Evolutionary conservation across 257 asterid species (phyloP).

Genomic region (Solanum clarkiae): DNA sequence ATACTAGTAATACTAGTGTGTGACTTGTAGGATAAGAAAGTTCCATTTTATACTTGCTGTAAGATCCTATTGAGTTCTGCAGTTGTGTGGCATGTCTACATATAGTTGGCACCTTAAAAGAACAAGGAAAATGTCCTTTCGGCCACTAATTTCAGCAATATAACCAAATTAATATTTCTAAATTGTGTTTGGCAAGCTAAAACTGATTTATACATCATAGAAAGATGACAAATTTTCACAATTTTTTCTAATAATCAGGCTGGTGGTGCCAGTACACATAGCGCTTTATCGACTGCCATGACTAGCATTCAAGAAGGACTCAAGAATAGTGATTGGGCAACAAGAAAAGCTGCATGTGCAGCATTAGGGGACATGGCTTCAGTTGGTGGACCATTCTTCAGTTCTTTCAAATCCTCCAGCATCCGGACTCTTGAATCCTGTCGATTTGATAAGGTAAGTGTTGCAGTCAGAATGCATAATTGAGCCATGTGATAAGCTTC

Average conservation of each 20-base stretch:
- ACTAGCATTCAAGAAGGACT: conserved; percentile 76
- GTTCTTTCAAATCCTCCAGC: conserved; percentile 55
- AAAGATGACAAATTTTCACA: neutral
- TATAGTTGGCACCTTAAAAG: neutral
- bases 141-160: neutral
- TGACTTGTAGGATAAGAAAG: neutral
- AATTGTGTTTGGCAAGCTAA: neutral
- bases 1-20: neutral
- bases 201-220: neutral
- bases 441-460: conserved; percentile 82
- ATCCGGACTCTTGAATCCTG: conserved; percentile 78
- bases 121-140: neutral
- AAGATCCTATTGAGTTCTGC: neutral
- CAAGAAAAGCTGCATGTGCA: conserved; percentile 81
- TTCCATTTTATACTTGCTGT: neutral
- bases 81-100: neutral
- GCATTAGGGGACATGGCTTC: conserved; percentile 89
- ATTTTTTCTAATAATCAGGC: conserved; percentile 48
- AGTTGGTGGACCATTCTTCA: conserved; percentile 51
- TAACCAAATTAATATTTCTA: neutral
- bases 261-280: conserved; percentile 68
- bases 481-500: conserved; percentile 3
- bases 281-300: conserved; percentile 54
- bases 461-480: neutral
- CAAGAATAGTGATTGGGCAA: conserved; percentile 80